Conservation (phyloP, 2,329 filamentous ascomycete genomes). For the Colletotrichum sp. region DNA sequence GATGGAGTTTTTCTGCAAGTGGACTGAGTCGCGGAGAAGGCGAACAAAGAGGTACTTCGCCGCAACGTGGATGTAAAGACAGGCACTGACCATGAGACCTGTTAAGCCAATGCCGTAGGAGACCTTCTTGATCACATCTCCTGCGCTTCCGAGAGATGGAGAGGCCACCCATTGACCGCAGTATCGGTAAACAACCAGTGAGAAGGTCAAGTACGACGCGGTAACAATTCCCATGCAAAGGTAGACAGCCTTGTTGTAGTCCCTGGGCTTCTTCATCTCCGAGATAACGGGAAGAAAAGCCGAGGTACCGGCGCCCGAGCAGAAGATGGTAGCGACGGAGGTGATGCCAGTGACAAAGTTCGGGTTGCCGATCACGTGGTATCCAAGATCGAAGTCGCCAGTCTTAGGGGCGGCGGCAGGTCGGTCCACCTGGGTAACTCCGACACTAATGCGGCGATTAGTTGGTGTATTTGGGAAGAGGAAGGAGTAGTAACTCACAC, state of each 20-base stretch:
- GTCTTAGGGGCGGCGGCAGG: constrained; percentile 66
- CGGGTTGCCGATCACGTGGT: constrained; percentile 58
- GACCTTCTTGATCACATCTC: constrained; percentile 63
- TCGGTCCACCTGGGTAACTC: constrained; percentile 60
- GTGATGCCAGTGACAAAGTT: constrained; percentile 65
- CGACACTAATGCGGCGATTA: constrained; percentile 40
- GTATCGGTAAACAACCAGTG: constrained; percentile 64
- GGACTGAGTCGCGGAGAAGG: constrained; percentile 38
- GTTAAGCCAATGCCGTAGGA: constrained; percentile 64
- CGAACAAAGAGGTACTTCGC: constrained; percentile 47
- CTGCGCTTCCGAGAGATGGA: constrained; percentile 66
- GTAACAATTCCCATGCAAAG: constrained; percentile 63
- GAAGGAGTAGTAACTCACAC: constrained; percentile 39
- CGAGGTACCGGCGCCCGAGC: constrained; percentile 62
- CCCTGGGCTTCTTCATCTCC: constrained; percentile 65
- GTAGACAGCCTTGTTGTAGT: constrained; percentile 66
- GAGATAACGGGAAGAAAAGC: constrained; percentile 70
- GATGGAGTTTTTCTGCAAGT: constrained; percentile 38
- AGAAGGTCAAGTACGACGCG: constrained; percentile 62
- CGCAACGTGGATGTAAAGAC: constrained; percentile 40
- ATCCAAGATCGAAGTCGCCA: constrained; percentile 65
- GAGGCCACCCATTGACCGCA: constrained; percentile 68
- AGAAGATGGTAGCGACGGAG: constrained; percentile 64
- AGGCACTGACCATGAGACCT: constrained; percentile 53
- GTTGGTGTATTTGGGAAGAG: not conserved